Evolutionary conservation across 164 flowering plant species (phyloP).

Genomic region (Aristolochia contorta): DNA sequence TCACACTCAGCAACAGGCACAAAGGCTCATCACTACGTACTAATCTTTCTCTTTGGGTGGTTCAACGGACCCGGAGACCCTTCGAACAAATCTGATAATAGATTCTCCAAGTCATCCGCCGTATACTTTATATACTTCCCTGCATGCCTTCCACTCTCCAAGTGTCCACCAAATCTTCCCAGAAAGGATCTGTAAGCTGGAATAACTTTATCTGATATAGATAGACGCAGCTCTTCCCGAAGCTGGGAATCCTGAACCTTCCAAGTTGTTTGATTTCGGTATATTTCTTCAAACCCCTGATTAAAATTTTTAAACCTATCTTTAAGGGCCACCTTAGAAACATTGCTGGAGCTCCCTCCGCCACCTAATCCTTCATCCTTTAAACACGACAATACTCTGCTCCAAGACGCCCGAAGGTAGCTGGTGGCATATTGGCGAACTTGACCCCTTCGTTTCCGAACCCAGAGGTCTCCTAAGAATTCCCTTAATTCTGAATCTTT

Average conservation of each 20-base stretch:
- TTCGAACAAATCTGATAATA: slow-evolving; percentile 68
- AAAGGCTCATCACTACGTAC: slow-evolving; percentile 27
- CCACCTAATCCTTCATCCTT: slow-evolving; percentile 72
- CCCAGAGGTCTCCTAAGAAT: slow-evolving; percentile 74
- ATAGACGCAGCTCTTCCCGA: slow-evolving; percentile 66
- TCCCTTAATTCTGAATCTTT: slow-evolving; percentile 72
- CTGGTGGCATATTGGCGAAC: slow-evolving; percentile 60
- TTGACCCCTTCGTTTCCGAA: slow-evolving; percentile 59
- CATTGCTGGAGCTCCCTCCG: slow-evolving; percentile 56
- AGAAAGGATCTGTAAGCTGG: slow-evolving; percentile 75
- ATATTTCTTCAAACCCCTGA: slow-evolving; percentile 66
- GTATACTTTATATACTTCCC: slow-evolving; percentile 76
- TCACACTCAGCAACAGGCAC: background rate
- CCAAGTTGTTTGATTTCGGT: slow-evolving; percentile 76
- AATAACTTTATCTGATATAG: slow-evolving; percentile 65
- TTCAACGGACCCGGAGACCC: slow-evolving; percentile 50
- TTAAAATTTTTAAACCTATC: slow-evolving; percentile 80
- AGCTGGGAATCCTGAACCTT: slow-evolving; percentile 71
- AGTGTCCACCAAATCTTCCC: slow-evolving; percentile 62
- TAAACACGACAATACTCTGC: slow-evolving; percentile 52
- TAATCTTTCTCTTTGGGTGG: slow-evolving; percentile 36
- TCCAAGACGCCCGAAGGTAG: slow-evolving; percentile 86
- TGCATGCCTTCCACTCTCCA: slow-evolving; percentile 67
- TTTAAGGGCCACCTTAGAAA: slow-evolving; percentile 56
- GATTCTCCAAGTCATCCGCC: slow-evolving; percentile 67